Evolutionary conservation across 2,329 filamentous ascomycete genomes (phyloP).

Genomic region (Calonectria ilicicola): DNA sequence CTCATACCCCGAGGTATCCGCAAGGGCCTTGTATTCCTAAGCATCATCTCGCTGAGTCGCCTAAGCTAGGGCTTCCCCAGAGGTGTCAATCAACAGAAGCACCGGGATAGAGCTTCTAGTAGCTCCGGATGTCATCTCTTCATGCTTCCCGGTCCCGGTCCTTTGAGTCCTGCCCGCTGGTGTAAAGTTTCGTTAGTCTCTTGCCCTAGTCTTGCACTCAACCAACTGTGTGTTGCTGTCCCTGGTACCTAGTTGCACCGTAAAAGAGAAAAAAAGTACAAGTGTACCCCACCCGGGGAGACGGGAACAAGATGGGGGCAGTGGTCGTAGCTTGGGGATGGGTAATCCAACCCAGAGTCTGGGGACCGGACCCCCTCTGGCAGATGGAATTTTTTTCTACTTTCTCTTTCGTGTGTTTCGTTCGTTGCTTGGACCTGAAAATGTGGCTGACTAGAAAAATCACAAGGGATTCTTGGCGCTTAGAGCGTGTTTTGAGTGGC

Average conservation of each 20-base stretch:
- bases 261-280: neutral
- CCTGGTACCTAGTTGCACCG: neutral
- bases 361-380: neutral
- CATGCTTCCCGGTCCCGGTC: neutral
- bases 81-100: neutral
- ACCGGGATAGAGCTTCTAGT: neutral
- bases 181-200: constrained; percentile 2
- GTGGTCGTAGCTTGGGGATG: constrained; percentile 3
- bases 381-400: neutral
- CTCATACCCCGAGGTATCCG: neutral
- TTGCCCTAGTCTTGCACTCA: neutral
- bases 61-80: neutral
- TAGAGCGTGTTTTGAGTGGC: neutral
- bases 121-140: neutral
- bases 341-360: neutral
- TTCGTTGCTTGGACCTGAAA: neutral
- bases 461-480: neutral
- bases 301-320: neutral
- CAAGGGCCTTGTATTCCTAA: neutral
- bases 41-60: neutral
- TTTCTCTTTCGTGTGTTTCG: neutral
- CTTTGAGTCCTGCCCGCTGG: neutral
- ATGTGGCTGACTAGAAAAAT: neutral
- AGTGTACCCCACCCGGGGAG: constrained; percentile 8
- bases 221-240: neutral